Percentiles rank a stretch among this genome's conserved stretches.
These are phyloP conservation scores for Rhododendron simsii DNA, from an alignment of 148 eudicot genomes.

Conservation along the genomic window DNA sequence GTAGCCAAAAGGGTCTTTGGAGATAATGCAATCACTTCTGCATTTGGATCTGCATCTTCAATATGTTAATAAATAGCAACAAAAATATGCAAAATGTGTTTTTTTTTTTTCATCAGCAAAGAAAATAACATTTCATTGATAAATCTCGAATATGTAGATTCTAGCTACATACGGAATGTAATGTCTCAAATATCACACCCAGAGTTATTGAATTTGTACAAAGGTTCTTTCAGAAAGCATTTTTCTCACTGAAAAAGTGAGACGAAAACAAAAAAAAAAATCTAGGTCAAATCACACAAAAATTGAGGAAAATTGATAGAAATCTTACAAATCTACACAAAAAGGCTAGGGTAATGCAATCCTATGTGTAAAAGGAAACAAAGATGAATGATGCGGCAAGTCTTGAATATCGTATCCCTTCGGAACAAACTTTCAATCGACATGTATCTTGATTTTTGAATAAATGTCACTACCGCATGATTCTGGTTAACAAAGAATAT, in stretches of 20 bases:
- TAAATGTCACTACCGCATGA: background rate
- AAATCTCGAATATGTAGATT: background rate
- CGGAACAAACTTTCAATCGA: background rate
- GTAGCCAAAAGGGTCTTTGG: conserved; percentile 75
- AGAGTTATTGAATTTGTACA: background rate
- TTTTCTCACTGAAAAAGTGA: background rate
- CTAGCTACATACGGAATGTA: no score
- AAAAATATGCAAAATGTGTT: background rate
- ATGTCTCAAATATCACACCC: background rate
- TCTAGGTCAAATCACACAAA: background rate
- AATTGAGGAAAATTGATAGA: background rate
- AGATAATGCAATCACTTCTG: conserved; percentile 87
- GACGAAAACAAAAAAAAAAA: background rate
- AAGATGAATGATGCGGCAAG: background rate
- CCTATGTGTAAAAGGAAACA: background rate
- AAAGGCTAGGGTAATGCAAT: background rate
- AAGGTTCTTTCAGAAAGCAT: background rate
- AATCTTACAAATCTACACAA: background rate
- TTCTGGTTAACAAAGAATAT: background rate
- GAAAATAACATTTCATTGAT: background rate
- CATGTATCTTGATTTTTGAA: background rate
- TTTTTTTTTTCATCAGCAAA: background rate
- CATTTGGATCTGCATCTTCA: conserved; percentile 71
- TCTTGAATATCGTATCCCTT: background rate
- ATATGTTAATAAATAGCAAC: background rate